phyloP scores from a whole-genome alignment of 2,329 filamentous ascomycete species.

The Fusarium sp. region DNA sequence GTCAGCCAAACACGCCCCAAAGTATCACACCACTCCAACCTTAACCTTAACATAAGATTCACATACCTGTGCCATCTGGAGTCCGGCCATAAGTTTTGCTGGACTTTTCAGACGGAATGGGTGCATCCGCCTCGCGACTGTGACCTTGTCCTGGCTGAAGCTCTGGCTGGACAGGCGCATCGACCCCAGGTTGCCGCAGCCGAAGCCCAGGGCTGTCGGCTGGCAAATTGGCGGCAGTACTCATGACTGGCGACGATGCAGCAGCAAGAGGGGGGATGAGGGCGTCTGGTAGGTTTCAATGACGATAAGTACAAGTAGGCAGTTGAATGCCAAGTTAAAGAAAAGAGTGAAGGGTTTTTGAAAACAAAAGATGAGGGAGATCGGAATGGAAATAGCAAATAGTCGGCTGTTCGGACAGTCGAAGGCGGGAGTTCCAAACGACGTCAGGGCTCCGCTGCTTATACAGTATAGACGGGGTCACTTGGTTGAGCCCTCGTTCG shows the following conservation, averaged over 20 bases:
- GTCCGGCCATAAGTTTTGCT: constrained; percentile 92
- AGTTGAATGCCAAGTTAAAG: constrained; percentile 11
- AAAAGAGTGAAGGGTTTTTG: constrained; percentile 11
- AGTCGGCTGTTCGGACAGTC: constrained; percentile 36
- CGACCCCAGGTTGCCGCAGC: constrained; percentile 47
- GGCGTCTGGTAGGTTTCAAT: background rate
- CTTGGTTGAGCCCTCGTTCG: constrained; percentile 24
- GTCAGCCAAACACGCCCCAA: constrained; percentile 39
- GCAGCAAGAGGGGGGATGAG: constrained; percentile 10
- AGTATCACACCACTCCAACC: constrained; percentile 19
- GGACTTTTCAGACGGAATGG: constrained; percentile 47
- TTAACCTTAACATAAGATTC: constrained; percentile 38
- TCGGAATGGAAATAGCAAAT: constrained; percentile 27
- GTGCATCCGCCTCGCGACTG: constrained; percentile 23
- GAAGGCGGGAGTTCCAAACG: constrained; percentile 30
- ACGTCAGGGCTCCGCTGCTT: constrained; percentile 50
- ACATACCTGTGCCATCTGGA: constrained; percentile 87
- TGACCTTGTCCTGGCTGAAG: constrained; percentile 28
- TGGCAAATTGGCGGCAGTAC: constrained; percentile 50
- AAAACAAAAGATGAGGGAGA: constrained; percentile 26
- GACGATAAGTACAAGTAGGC: background rate
- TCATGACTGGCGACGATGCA: constrained; percentile 46
- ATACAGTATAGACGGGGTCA: constrained; percentile 30
- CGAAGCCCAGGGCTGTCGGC: constrained; percentile 48
- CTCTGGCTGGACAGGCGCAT: constrained; percentile 34